Evolutionary conservation across 805 yeast species (phyloP).

Genomic region (Zygotorulaspora florentina): DNA sequence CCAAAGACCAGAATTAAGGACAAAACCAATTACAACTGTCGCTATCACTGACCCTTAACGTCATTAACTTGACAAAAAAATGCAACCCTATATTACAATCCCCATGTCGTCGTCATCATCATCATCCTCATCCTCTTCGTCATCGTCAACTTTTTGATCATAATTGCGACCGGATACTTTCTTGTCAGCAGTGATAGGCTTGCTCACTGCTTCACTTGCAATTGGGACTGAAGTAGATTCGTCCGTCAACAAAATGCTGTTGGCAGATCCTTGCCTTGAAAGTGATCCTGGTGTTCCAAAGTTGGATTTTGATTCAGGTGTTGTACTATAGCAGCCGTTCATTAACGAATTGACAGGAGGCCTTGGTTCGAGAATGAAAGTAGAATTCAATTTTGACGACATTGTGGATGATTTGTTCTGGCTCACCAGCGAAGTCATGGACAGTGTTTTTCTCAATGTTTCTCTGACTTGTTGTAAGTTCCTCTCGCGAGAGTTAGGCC

Average conservation of each 20-base stretch:
- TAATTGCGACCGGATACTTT: neutral
- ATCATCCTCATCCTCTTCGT: conserved; percentile 5
- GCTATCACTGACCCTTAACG: too few relatives aligned
- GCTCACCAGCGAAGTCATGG: conserved; percentile 17
- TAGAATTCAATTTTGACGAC: conserved; percentile 22
- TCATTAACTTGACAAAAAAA: neutral
- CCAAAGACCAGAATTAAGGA: too few relatives aligned
- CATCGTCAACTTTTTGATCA: neutral
- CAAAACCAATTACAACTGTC: too few relatives aligned
- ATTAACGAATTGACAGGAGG: conserved; percentile 30
- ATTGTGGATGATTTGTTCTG: conserved; percentile 9
- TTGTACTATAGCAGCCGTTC: conserved; percentile 33
- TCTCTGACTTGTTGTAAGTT: conserved; percentile 21
- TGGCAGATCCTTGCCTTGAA: conserved; percentile 25
- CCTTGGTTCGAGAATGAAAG: conserved; percentile 30
- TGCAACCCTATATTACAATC: conserved; percentile 6
- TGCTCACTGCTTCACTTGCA: neutral
- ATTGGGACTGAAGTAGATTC: neutral
- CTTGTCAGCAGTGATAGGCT: neutral
- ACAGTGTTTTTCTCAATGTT: conserved; percentile 25
- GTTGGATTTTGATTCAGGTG: conserved; percentile 31
- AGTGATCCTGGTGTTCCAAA: conserved; percentile 27
- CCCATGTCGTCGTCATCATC: conserved; percentile 15
- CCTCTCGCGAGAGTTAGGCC: conserved; percentile 12
- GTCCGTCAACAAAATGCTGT: conserved; percentile 6